Base-by-base conservation (phyloP, 2,329 filamentous ascomycete genomes). In the Ceratocystis ficicola region DNA sequence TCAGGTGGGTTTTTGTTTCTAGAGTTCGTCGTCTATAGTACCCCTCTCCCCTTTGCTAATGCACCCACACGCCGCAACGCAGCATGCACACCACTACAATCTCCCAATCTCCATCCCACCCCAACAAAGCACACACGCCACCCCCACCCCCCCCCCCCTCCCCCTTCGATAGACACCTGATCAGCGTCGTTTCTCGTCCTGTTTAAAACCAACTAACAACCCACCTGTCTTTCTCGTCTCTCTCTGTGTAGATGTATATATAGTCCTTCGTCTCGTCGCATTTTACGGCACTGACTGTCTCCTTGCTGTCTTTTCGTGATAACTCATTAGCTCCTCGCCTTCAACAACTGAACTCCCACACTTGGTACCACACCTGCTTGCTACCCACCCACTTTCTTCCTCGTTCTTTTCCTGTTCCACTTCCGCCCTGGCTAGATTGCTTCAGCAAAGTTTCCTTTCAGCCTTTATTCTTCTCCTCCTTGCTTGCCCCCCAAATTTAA, bases 141-240 rank as follows among this genome's bases (percentile, higher is more conserved):
- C 28, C 17, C 20, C 25, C 50, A 22, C 50, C 5, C 22, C 8
- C 8, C 2, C 8, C 52, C 8, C 8, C 52, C 5, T 3, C 1
- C 20, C 22, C 52, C 15, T 12, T 36, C 28, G 7, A 59, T 32
- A 59, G 52, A 59, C 52, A 59, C 52, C 52, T 59, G 52, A 59
- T 59, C 52, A 59, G 52, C 28, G 32, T 32, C 52, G 48, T 52
- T 59, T 59, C n/a, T 36, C 52, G 52, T 32, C 28, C 30, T 59
- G 52, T 36, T 59, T 59, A 59, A 59, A 59, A 25, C 28, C 52
- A 59, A 30, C 52, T 30, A 59, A 32, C 52, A 59, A 59, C 28
- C 52, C 52, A 17, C 25, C 28, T 30, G 4, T 25, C 50, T 50
- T 22, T 50, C 46, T 22, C 22, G 2, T 2, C 52, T n/a, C 17